Conservation (phyloP, 2,329 filamentous ascomycete genomes). For the Botrytis elliptica region DNA sequence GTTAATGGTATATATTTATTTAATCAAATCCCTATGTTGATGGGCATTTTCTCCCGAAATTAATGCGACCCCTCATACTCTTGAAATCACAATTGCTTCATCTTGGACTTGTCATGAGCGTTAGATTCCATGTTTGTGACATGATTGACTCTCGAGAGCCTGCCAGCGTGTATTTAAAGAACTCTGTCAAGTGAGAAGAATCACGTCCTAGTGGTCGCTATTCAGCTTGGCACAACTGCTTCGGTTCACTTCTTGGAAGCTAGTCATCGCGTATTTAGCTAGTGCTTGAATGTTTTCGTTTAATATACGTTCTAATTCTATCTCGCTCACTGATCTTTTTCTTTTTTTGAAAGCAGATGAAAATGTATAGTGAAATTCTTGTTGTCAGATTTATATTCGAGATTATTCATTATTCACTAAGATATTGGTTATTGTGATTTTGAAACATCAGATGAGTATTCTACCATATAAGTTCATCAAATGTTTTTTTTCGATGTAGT, state of each 20-base stretch:
- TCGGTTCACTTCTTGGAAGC: neutral
- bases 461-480: neutral
- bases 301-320: neutral
- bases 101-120: neutral
- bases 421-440: neutral
- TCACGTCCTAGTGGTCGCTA: neutral
- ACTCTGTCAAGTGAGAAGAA: neutral
- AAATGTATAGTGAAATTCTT: neutral
- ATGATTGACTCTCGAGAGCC: neutral
- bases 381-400: neutral
- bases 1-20: constrained; percentile 4
- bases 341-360: fast-evolving
- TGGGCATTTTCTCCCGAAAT: neutral
- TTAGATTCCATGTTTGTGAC: neutral
- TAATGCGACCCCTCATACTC: neutral
- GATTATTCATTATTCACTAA: too few species aligned
- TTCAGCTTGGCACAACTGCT: neutral
- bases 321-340: neutral
- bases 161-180: neutral
- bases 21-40: neutral
- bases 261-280: neutral
- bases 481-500: neutral
- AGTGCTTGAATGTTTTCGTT: neutral
- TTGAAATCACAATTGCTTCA: neutral
- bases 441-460: neutral